phyloP scores from a whole-genome alignment of 371 early-diverging fungal genomes.

The Batkoa obscura region DNA sequence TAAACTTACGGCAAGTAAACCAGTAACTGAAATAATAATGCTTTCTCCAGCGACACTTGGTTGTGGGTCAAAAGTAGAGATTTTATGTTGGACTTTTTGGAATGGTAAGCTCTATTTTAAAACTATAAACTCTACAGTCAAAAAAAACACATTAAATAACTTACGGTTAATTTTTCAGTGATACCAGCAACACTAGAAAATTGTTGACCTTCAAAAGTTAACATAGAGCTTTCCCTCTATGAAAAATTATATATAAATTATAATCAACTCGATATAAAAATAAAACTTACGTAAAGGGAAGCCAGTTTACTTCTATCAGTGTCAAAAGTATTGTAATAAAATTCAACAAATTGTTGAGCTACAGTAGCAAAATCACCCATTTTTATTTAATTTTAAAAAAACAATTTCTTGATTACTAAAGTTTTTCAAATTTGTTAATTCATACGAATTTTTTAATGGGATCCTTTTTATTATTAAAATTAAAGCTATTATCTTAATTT shows the following conservation, averaged over 20 bases:
- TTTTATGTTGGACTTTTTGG: slow-evolving; percentile 39
- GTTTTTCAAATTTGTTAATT: too few relatives aligned
- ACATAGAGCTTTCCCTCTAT: slow-evolving; percentile 60
- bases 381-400: slow-evolving; percentile 1
- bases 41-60: slow-evolving; percentile 25
- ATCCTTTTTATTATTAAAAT: too few relatives aligned
- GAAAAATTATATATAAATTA: too few relatives aligned
- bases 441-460: too few relatives aligned
- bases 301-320: slow-evolving; percentile 28
- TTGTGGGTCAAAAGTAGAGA: slow-evolving; percentile 61
- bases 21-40: slow-evolving; percentile 66
- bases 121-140: neutral
- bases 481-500: too few relatives aligned
- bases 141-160: slow-evolving; percentile 12
- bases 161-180: slow-evolving; percentile 59
- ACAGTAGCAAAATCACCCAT: slow-evolving; percentile 13
- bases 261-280: neutral
- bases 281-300: slow-evolving; percentile 60
- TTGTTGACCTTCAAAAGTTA: slow-evolving; percentile 66
- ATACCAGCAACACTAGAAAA: slow-evolving; percentile 33
- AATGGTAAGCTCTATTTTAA: slow-evolving; percentile 51
- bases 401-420: too few relatives aligned
- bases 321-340: slow-evolving; percentile 75
- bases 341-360: slow-evolving; percentile 53
- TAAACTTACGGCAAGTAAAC: slow-evolving; percentile 49